These are phyloP conservation scores for Pichia kluyveri DNA, from an alignment of 805 yeast genomes.

Conservation along the genomic window DNA sequence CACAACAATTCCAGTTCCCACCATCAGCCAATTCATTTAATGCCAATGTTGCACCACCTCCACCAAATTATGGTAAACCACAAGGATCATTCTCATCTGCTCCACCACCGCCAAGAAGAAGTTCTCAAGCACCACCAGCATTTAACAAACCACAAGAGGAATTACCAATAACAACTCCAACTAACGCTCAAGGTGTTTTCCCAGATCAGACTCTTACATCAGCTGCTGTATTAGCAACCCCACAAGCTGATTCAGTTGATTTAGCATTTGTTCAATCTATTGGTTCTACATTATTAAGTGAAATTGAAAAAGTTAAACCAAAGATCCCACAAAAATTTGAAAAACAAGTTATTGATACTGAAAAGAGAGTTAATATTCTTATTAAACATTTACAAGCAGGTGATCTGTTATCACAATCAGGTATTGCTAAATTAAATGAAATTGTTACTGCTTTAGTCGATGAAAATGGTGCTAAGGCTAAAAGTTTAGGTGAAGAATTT, in stretches of 20 bases:
- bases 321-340: conserved; percentile 63
- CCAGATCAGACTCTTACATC: not conserved
- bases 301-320: conserved; percentile 58
- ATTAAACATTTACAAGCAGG: conserved; percentile 71
- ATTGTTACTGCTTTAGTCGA: conserved; percentile 42
- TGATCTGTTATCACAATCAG: conserved; percentile 51
- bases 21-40: not conserved
- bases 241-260: conserved; percentile 19
- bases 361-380: conserved; percentile 67
- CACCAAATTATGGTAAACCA: conserved; percentile 6
- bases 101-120: conserved; percentile 16
- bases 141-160: not conserved
- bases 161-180: conserved; percentile 29
- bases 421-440: conserved; percentile 42
- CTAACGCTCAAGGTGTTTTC: conserved; percentile 7
- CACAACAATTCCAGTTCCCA: not conserved
- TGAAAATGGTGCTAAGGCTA: conserved; percentile 54
- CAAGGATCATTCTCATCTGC: conserved; percentile 9
- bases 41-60: conserved; percentile 1
- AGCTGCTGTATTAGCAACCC: not conserved
- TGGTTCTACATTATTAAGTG: conserved; percentile 42
- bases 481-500: conserved; percentile 44
- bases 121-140: conserved; percentile 8
- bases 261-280: conserved; percentile 42
- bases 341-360: conserved; percentile 73